A percentile compares a stretch with the other conserved stretches of the same genome.
Conservation (phyloP, 2,329 filamentous ascomycete genomes). For the Pezizomycotina sp. region DNA sequence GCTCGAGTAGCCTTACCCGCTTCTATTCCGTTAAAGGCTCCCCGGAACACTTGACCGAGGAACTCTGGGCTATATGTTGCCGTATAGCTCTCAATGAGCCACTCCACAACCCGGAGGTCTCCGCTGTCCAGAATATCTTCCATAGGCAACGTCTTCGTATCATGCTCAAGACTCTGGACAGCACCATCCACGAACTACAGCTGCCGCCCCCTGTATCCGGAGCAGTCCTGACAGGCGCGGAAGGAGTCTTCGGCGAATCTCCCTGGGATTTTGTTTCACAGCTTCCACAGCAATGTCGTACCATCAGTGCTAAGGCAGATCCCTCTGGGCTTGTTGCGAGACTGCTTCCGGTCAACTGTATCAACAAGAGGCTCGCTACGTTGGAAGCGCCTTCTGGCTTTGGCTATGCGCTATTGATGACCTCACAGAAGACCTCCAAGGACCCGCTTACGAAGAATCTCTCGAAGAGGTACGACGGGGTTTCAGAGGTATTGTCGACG, state of each 20-base stretch:
- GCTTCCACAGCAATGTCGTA: slow-evolving; percentile 21
- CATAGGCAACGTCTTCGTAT: slow-evolving; percentile 10
- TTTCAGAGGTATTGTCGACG: slow-evolving; percentile 7
- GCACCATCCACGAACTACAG: slow-evolving; percentile 18
- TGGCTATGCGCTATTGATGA: slow-evolving; percentile 25
- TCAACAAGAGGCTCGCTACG: slow-evolving; percentile 19
- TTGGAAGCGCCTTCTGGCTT: slow-evolving; percentile 23
- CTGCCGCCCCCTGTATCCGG: slow-evolving; percentile 16
- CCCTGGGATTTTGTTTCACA: slow-evolving; percentile 21
- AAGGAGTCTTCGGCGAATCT: slow-evolving; percentile 14
- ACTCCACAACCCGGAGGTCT: no score
- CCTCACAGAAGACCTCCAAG: slow-evolving; percentile 1
- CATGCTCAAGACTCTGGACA: slow-evolving; percentile 11
- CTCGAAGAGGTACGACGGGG: slow-evolving; percentile 16
- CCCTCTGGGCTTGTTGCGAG: slow-evolving; percentile 23
- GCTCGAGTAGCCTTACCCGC: no score
- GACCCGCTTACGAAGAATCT: background rate
- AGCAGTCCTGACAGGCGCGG: slow-evolving; percentile 10
- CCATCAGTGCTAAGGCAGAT: slow-evolving; percentile 23
- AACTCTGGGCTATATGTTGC: no score
- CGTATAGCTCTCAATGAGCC: no score
- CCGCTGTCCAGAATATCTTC: no score
- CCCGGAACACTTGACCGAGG: no score
- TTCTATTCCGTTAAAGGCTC: no score
- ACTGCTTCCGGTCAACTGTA: slow-evolving; percentile 21